These are phyloP conservation scores for Cercospora citrullina DNA, from an alignment of 2,329 filamentous ascomycete genomes.

Conservation along the genomic window DNA sequence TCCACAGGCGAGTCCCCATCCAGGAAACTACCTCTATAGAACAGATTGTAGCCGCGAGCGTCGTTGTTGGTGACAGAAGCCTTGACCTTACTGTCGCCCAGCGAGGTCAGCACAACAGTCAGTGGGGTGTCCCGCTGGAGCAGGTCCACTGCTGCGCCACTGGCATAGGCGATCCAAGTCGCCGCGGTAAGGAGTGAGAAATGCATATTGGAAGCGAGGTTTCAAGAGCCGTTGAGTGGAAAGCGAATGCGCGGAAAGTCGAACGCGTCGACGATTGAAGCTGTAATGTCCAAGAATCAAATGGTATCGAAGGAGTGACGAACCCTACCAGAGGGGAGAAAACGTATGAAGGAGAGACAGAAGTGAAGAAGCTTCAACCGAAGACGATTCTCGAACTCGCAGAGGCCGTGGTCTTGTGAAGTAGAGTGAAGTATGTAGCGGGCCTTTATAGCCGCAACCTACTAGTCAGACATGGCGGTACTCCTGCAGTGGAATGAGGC, in stretches of 20 bases:
- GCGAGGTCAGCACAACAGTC: constrained; percentile 26
- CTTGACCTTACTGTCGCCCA: constrained; percentile 31
- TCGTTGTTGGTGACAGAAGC: constrained; percentile 32
- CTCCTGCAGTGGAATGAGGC: constrained; percentile 8
- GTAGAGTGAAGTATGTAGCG: constrained; percentile 6
- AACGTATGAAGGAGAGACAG: constrained; percentile 2
- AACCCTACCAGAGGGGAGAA: constrained; percentile 14
- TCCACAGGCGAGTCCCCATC: constrained; percentile 31
- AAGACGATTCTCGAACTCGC: background rate
- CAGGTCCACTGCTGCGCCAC: constrained; percentile 23
- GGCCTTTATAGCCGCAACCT: constrained; percentile 15
- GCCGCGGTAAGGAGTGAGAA: constrained; percentile 5
- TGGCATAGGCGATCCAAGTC: background rate
- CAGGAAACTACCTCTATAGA: constrained; percentile 32
- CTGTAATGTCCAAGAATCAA: background rate
- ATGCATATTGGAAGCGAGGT: background rate
- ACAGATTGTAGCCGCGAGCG: constrained; percentile 30
- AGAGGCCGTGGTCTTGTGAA: background rate
- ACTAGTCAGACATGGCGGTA: constrained; percentile 1
- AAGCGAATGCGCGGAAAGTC: background rate
- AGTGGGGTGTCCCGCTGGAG: constrained; percentile 28
- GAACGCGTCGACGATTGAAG: background rate
- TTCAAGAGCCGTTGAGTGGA: background rate
- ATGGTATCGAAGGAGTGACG: constrained; percentile 3
- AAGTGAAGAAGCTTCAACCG: background rate